Evolutionary conservation across 768 basidiomycete species (phyloP).

Genomic region (Amanita molliuscula): DNA sequence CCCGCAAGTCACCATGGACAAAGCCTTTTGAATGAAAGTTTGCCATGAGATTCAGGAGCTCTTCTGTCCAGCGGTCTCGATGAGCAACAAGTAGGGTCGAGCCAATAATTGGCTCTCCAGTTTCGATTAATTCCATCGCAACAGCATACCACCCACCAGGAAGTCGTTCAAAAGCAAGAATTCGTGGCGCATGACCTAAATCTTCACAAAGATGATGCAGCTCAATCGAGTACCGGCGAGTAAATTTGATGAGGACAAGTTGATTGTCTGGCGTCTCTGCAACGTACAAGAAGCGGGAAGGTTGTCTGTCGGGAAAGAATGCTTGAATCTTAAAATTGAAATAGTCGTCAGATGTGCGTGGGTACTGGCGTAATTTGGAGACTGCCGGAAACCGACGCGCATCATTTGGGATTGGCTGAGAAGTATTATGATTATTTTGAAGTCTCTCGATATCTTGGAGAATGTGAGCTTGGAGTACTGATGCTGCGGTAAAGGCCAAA

Average conservation of each 20-base stretch:
- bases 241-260: no score
- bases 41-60: slow-evolving; percentile 5
- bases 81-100: slow-evolving; percentile 15
- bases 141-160: no score
- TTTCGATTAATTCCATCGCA: no score
- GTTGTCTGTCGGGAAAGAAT: slow-evolving; percentile 1
- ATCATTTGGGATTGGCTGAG: background rate
- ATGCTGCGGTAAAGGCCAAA: no score
- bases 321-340: slow-evolving; percentile 7
- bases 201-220: slow-evolving; percentile 13
- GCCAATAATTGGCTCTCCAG: no score
- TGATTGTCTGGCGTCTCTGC: slow-evolving; percentile 11
- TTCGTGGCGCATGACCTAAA: slow-evolving; percentile 13
- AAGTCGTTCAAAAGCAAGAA: no score
- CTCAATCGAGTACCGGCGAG: slow-evolving; percentile 10
- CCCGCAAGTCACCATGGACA: no score
- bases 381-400: background rate
- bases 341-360: slow-evolving; percentile 2
- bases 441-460: background rate
- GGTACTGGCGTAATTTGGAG: background rate
- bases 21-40: no score
- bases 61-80: slow-evolving; percentile 6
- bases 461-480: no score
- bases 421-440: background rate
- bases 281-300: slow-evolving; percentile 4